These are phyloP conservation scores for Thielaviopsis musarum DNA, from an alignment of 2,329 filamentous ascomycete genomes.

Conservation along the genomic window DNA sequence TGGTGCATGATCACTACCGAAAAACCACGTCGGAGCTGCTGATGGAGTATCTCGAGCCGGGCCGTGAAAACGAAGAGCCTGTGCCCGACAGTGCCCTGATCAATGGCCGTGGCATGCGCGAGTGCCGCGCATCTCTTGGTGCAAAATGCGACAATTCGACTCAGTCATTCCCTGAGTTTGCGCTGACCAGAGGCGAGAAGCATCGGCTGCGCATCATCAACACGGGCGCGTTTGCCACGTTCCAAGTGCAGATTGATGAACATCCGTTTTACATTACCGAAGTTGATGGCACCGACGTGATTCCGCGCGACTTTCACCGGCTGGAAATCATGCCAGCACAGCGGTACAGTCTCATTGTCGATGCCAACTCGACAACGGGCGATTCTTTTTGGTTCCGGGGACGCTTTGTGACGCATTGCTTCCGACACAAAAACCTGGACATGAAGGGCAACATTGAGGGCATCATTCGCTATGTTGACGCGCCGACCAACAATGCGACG, in stretches of 20 bases:
- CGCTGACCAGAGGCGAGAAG: conserved; percentile 33
- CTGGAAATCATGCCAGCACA: conserved; percentile 54
- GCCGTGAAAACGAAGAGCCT: conserved; percentile 44
- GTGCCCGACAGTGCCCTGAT: conserved; percentile 48
- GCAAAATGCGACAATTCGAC: conserved; percentile 29
- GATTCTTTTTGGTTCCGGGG: conserved; percentile 49
- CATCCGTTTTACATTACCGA: conserved; percentile 50
- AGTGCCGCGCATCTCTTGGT: conserved; percentile 20
- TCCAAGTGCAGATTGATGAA: conserved; percentile 54
- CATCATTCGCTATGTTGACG: conserved; percentile 18
- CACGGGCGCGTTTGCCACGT: conserved; percentile 52
- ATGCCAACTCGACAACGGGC: conserved; percentile 36
- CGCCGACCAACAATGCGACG: not conserved
- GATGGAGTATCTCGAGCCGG: conserved; percentile 34
- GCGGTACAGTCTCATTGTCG: conserved; percentile 50
- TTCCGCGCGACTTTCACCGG: conserved; percentile 39
- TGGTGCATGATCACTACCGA: conserved; percentile 61
- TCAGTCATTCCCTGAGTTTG: conserved; percentile 23
- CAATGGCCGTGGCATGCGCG: conserved; percentile 32
- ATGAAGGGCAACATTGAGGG: conserved; percentile 19
- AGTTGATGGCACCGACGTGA: conserved; percentile 51
- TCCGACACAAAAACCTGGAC: conserved; percentile 18
- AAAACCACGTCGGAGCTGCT: conserved; percentile 33
- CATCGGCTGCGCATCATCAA: conserved; percentile 56
- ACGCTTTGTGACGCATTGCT: conserved; percentile 25